Conservation (phyloP, 345 rosid species). For the Dovyalis caffra region DNA sequence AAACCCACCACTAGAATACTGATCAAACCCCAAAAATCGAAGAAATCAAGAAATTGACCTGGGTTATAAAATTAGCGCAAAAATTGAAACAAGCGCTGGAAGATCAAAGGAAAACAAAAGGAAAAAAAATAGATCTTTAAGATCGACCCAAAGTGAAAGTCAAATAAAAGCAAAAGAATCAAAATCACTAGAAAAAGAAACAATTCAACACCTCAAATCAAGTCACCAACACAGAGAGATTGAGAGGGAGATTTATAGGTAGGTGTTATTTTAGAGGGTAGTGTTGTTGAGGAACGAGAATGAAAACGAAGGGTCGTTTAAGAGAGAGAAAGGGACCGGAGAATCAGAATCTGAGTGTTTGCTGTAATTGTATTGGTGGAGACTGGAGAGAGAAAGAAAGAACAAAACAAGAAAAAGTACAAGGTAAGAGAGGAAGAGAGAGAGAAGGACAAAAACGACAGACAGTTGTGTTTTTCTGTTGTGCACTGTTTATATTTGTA, state of each 20-base stretch:
- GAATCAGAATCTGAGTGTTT: neutral
- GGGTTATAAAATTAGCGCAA: neutral
- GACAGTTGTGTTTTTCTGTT: neutral
- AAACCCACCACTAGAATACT: neutral
- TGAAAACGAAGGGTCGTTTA: neutral
- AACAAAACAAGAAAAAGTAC: neutral
- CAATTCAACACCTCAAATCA: too few relatives aligned
- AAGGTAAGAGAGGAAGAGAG: neutral
- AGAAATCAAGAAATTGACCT: neutral
- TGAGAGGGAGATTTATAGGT: neutral
- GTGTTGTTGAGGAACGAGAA: neutral
- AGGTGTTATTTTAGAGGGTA: neutral
- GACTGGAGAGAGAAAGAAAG: neutral
- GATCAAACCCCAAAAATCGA: neutral
- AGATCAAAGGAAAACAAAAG: neutral
- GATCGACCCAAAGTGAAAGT: neutral
- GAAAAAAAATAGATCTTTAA: neutral
- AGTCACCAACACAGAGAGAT: too few relatives aligned
- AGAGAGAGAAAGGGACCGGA: neutral
- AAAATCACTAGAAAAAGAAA: neutral
- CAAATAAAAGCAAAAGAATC: neutral
- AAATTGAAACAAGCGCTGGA: too few relatives aligned
- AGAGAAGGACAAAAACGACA: too few relatives aligned
- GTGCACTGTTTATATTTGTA: too few relatives aligned
- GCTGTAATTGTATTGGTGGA: neutral